Percentiles rank a stretch among this genome's conserved stretches.
Conservation (phyloP, 2,329 filamentous ascomycete genomes). For the Fusarium fracticaudum region DNA sequence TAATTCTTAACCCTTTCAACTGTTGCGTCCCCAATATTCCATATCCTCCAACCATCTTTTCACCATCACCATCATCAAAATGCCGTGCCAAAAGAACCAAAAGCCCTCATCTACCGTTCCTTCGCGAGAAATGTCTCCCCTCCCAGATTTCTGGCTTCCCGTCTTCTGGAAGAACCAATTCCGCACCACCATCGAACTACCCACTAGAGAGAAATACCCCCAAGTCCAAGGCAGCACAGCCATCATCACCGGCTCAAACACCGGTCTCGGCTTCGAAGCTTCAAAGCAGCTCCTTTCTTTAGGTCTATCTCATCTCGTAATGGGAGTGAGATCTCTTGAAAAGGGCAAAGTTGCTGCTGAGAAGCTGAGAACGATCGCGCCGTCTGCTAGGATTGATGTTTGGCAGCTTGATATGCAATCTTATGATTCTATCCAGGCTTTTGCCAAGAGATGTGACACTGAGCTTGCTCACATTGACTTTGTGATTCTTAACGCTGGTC, state of each 20-base stretch:
- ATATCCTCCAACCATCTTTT: neutral
- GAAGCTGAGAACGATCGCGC: neutral
- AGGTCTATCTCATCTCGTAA: slow-evolving; percentile 20
- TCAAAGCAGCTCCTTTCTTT: slow-evolving; percentile 37
- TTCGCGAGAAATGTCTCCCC: slow-evolving; percentile 16
- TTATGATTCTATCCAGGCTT: slow-evolving; percentile 38
- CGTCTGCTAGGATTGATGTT: slow-evolving; percentile 35
- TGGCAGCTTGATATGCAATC: slow-evolving; percentile 41
- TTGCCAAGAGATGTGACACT: slow-evolving; percentile 20
- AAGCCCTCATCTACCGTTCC: neutral
- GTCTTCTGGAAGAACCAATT: slow-evolving; percentile 39
- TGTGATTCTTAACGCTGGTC: slow-evolving; percentile 50
- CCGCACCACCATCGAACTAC: slow-evolving; percentile 32
- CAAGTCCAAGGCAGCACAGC: slow-evolving; percentile 23
- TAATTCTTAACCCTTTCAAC: rapidly evolving
- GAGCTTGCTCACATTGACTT: slow-evolving; percentile 34
- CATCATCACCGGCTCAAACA: slow-evolving; percentile 42
- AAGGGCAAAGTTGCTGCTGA: slow-evolving; percentile 19
- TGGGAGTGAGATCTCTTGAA: slow-evolving; percentile 33
- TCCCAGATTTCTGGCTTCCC: slow-evolving; percentile 9
- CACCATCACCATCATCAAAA: neutral
- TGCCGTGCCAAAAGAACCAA: slow-evolving; percentile 9
- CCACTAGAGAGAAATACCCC: slow-evolving; percentile 26
- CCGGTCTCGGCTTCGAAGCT: slow-evolving; percentile 38
- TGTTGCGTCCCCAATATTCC: neutral